These are phyloP conservation scores for Podila epigama DNA, from an alignment of 192 early-diverging fungal species.

Conservation along the genomic window DNA sequence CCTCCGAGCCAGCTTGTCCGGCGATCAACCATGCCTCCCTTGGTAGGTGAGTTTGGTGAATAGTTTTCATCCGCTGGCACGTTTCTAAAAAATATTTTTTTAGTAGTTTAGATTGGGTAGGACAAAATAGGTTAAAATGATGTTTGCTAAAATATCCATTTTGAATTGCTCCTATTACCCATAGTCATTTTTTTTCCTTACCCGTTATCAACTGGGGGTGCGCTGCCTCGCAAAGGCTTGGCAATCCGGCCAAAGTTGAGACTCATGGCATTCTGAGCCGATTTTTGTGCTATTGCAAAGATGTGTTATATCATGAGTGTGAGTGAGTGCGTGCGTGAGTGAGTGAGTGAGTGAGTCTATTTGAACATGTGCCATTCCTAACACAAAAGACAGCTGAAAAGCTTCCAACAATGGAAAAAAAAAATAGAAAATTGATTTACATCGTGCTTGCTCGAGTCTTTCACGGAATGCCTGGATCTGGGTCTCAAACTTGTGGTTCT, in stretches of 20 bases:
- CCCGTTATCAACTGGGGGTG: conserved; percentile 15
- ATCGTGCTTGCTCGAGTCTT: conserved; percentile 81
- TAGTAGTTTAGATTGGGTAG: not conserved
- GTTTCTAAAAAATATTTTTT: not conserved
- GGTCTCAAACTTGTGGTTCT: conserved; percentile 86
- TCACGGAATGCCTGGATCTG: conserved; percentile 80
- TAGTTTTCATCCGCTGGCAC: conserved; percentile 23
- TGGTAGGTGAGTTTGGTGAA: conserved; percentile 41
- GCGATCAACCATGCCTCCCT: conserved; percentile 28
- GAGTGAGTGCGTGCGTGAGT: too few species aligned
- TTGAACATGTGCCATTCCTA: not conserved
- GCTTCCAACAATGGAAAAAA: too few species aligned
- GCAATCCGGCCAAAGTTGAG: conserved; percentile 81
- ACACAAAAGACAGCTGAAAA: not conserved
- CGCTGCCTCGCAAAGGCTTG: conserved; percentile 90
- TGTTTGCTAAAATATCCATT: not conserved
- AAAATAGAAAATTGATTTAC: too few species aligned
- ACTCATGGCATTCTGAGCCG: conserved; percentile 22
- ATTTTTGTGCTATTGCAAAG: conserved; percentile 48
- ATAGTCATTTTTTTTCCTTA: not conserved
- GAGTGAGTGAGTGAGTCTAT: too few species aligned
- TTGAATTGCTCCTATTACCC: not conserved
- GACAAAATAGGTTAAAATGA: not conserved
- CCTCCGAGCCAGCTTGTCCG: conserved; percentile 40
- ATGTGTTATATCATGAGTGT: not conserved